Evolutionary conservation across 2,329 filamentous ascomycete genomes (phyloP).

Genomic region (Stenocarpella maydis): DNA sequence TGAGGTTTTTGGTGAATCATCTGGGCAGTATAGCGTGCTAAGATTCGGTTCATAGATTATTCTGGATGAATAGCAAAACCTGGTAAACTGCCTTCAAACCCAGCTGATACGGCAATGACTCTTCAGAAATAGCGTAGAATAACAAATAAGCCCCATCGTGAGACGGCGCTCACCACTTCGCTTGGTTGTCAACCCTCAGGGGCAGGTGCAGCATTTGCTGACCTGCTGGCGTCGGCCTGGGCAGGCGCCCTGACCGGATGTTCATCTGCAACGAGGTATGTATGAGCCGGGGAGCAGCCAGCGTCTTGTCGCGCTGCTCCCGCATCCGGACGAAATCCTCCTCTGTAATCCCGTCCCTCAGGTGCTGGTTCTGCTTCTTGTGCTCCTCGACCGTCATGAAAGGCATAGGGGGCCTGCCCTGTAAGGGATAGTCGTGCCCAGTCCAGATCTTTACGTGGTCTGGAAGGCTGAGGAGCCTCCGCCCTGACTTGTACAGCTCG

Average conservation of each 20-base stretch:
- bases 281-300: constrained; percentile 56
- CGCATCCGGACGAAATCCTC: constrained; percentile 56
- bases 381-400: constrained; percentile 57
- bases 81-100: neutral
- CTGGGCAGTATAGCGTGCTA: no score
- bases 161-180: neutral
- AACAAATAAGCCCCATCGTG: neutral
- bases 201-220: constrained; percentile 45
- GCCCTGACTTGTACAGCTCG: constrained; percentile 53
- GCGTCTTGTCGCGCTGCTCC: constrained; percentile 50
- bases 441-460: constrained; percentile 58
- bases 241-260: constrained; percentile 57
- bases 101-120: neutral
- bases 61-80: no score
- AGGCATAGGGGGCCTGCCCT: constrained; percentile 47
- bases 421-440: constrained; percentile 62
- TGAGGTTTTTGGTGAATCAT: no score
- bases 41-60: no score
- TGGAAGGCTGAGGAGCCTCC: constrained; percentile 52
- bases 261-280: constrained; percentile 62
- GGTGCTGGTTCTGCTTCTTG: constrained; percentile 55
- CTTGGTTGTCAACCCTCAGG: constrained; percentile 14
- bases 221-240: constrained; percentile 43
- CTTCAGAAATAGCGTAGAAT: neutral
- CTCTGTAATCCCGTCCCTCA: constrained; percentile 51